These are phyloP conservation scores for Anisodus tanguticus DNA, from an alignment of 257 asterid species.

Conservation along the genomic window DNA sequence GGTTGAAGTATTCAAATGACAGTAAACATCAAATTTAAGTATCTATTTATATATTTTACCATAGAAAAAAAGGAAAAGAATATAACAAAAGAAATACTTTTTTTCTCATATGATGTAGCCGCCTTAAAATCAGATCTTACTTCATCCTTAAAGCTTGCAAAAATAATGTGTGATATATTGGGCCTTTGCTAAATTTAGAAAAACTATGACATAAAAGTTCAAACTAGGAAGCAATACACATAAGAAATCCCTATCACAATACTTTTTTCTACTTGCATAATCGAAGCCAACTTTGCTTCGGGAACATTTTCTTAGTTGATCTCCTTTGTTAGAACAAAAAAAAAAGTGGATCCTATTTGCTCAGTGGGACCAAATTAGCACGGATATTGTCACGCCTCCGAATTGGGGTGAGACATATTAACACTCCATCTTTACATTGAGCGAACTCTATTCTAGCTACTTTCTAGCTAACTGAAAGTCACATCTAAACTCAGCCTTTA, in stretches of 20 bases:
- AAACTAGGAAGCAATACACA: constrained; percentile 3
- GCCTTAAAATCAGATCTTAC: background rate
- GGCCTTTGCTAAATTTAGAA: constrained; percentile 12
- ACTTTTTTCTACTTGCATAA: no score
- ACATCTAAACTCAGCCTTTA: no score
- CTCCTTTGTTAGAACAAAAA: no score
- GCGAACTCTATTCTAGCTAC: no score
- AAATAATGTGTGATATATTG: background rate
- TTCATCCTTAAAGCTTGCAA: background rate
- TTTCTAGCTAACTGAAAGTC: no score
- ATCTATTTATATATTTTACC: no score
- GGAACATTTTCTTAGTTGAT: background rate
- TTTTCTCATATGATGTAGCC: background rate
- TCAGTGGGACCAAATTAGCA: background rate
- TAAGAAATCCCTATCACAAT: background rate
- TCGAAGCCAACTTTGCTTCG: background rate
- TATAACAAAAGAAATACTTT: background rate
- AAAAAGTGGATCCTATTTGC: background rate
- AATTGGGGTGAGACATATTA: no score
- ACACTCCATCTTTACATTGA: no score
- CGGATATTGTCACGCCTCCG: no score
- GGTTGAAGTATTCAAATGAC: no score
- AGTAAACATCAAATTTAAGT: no score
- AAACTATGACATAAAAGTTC: background rate
- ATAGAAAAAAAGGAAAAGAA: no score